These are phyloP conservation scores for Cladosporium sp. DNA, from an alignment of 2,329 filamentous ascomycete species.

Conservation along the genomic window DNA sequence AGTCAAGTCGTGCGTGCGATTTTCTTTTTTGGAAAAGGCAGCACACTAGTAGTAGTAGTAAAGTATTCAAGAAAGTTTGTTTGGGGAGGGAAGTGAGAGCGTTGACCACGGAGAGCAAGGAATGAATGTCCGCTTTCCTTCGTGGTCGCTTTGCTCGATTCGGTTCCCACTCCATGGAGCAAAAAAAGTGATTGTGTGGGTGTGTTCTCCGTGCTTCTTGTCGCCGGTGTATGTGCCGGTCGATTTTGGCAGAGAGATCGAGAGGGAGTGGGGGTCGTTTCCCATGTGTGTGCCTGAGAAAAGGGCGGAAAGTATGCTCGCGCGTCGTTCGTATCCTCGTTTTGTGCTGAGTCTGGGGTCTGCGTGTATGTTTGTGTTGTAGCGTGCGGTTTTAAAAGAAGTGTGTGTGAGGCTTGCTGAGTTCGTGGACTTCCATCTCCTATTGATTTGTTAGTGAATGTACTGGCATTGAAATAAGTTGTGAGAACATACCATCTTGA, in stretches of 20 bases:
- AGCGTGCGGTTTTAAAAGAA: conserved; percentile 73
- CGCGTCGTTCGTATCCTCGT: conserved; percentile 10
- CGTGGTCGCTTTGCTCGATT: not conserved
- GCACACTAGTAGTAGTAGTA: not conserved
- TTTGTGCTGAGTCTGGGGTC: conserved; percentile 3
- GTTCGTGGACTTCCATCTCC: conserved; percentile 99
- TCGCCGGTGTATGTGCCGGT: not conserved
- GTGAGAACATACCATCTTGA: conserved; percentile 82
- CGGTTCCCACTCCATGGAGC: not conserved
- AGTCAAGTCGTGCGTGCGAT: conserved; percentile 1
- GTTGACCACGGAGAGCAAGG: not conserved
- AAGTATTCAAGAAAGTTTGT: conserved; percentile 13
- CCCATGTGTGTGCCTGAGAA: not conserved
- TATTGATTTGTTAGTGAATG: conserved; percentile 45
- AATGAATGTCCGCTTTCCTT: not conserved
- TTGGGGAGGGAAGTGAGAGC: not conserved
- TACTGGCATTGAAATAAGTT: not conserved
- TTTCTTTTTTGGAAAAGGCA: not conserved
- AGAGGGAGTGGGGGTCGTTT: not conserved
- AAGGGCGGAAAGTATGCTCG: not conserved
- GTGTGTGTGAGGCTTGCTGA: conserved; percentile 98
- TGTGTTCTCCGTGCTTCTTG: not conserved
- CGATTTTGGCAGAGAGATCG: not conserved
- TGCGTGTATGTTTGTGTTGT: conserved; percentile 6
- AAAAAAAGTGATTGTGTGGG: not conserved